A percentile compares a stretch with the other conserved stretches of the same genome.
phyloP scores from a whole-genome alignment of 495 filamentous ascomycete genomes.

The Aspergillus heteromorphus region DNA sequence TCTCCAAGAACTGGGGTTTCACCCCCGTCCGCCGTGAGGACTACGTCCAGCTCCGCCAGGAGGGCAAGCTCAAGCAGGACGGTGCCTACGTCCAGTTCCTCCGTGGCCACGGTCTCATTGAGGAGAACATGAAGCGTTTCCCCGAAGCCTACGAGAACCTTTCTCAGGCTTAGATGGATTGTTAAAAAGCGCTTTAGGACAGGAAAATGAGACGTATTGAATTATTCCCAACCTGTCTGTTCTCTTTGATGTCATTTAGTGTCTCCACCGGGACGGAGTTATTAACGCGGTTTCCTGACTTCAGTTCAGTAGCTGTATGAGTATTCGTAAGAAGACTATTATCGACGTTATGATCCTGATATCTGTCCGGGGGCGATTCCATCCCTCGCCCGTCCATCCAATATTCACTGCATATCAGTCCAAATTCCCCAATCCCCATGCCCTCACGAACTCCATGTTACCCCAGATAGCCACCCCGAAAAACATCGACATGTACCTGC shows the following conservation, averaged over 20 bases:
- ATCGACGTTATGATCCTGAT: too few relatives aligned
- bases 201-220: not conserved
- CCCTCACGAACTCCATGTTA: too few relatives aligned
- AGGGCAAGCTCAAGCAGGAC: constrained; percentile 85
- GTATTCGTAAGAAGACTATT: too few relatives aligned
- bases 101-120: constrained; percentile 77
- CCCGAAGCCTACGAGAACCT: constrained; percentile 73
- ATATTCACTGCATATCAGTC: too few relatives aligned
- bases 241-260: not conserved
- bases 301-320: too few relatives aligned
- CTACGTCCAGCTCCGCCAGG: constrained; percentile 86
- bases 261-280: not conserved
- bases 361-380: too few relatives aligned
- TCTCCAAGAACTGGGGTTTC: constrained; percentile 99
- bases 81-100: constrained; percentile 99
- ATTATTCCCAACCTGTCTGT: not conserved
- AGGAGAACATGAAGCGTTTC: constrained; percentile 86
- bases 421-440: too few relatives aligned
- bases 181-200: not conserved
- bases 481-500: too few relatives aligned
- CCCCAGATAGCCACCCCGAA: too few relatives aligned
- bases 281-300: not conserved
- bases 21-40: constrained; percentile 95
- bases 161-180: constrained; percentile 39
- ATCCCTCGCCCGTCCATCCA: too few relatives aligned